Evolutionary conservation across 257 asterid genomes (phyloP), one percentile per base, ranked within the genome.

Genomic region (Rhazya stricta): DNA sequence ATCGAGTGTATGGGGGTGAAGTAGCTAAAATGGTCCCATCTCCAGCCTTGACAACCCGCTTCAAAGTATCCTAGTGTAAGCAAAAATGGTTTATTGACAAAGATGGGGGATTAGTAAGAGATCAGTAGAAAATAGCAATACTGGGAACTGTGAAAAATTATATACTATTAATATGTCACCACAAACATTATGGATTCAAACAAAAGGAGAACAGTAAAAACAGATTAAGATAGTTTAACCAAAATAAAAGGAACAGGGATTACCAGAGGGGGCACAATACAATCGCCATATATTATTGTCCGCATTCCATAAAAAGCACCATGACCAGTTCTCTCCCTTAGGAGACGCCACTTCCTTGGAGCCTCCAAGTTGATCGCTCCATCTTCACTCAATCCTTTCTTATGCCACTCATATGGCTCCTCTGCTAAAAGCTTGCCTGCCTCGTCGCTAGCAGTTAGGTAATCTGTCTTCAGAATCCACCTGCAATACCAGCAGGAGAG

Each of bases 181-280:
- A 42, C 9, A 73, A 42, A 11, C 37, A 32, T 23, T 15, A 43
- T 27, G 25, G 16, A 27, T 13, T 21, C 54, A 37, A 25, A n/a
- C 37, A 56, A 57, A 12, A 56, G 27, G 50, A 11, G 15, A 34
- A 61, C 27, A 61, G 5, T 36, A 37, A 37, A 48, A 70, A 51
- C 39, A 2, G 32, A 41, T 42, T n/a, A 74, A n/a, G 53, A 36
- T 25, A 73, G 27, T 27, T 8, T 23, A 48, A 41, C 36, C 25
- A 29, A 37, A 74, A 69, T 36, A 12, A 36, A 51, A 51, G 66
- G 45, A 19, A 19, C 45, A 50, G 6, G 36, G 43, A 62, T 70
- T 85, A 92, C 97, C 96, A 91, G 74, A 66, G 99, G 90, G 81
- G 99, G 99, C 78, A 91, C 96, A 81, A 90, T 84, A 88, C 94